Percentiles rank a stretch among this genome's conserved stretches.
phyloP scores from a whole-genome alignment of 805 yeast species.

The Metschnikowia anglica region DNA sequence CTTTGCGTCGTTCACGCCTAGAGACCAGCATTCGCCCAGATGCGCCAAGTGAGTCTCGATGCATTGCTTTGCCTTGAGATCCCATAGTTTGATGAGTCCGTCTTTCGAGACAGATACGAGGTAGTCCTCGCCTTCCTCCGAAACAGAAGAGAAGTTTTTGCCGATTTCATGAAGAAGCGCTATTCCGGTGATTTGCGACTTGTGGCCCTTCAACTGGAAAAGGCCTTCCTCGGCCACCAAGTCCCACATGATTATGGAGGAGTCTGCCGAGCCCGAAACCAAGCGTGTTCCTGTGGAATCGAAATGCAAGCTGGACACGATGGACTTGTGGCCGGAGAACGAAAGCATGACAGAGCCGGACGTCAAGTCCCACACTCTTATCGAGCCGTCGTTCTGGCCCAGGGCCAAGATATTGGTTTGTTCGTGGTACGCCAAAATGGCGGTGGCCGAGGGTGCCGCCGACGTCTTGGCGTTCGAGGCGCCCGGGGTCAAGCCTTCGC shows the following conservation, averaged over 20 bases:
- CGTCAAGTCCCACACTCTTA: slow-evolving; percentile 87
- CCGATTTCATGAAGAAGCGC: slow-evolving; percentile 42
- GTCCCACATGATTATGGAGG: slow-evolving; percentile 90
- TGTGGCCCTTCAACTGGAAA: slow-evolving; percentile 83
- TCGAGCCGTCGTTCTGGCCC: slow-evolving; percentile 87
- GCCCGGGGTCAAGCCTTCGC: slow-evolving; percentile 71
- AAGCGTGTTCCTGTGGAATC: slow-evolving; percentile 82
- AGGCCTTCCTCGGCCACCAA: slow-evolving; percentile 88
- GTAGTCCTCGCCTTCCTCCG: slow-evolving; percentile 66
- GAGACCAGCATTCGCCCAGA: slow-evolving; percentile 89
- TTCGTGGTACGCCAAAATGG: slow-evolving; percentile 56
- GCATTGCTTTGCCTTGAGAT: slow-evolving; percentile 82
- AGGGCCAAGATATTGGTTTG: slow-evolving; percentile 74
- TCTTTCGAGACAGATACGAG: slow-evolving; percentile 80
- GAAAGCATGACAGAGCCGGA: slow-evolving; percentile 75
- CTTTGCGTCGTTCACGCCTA: slow-evolving; percentile 49
- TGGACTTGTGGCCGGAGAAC: slow-evolving; percentile 88
- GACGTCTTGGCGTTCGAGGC: slow-evolving; percentile 63
- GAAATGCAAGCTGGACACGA: slow-evolving; percentile 66
- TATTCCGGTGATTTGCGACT: slow-evolving; percentile 82
- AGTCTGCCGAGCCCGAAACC: slow-evolving; percentile 83
- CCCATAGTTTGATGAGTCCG: slow-evolving; percentile 93
- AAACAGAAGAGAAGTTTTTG: slow-evolving; percentile 15
- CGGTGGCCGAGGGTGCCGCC: slow-evolving; percentile 64
- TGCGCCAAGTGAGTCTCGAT: slow-evolving; percentile 94